phyloP scores from a whole-genome alignment of 805 yeast species.

The Barnettozyma botsteinii region DNA sequence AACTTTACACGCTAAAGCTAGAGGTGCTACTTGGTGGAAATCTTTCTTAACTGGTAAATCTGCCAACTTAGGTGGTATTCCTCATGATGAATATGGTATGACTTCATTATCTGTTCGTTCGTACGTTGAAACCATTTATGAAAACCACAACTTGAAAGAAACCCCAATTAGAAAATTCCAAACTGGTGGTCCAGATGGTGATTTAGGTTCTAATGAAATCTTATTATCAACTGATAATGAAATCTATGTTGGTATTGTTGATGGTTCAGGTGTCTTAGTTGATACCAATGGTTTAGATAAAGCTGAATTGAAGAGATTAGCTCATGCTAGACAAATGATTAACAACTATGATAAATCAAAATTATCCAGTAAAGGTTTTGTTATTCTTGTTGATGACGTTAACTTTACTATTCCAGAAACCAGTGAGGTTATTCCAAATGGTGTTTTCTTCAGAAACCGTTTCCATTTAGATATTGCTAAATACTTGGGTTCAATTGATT shows the following conservation, averaged over 20 bases:
- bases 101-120: constrained; percentile 92
- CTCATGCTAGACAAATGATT: constrained; percentile 70
- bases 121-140: constrained; percentile 81
- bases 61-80: constrained; percentile 91
- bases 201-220: constrained; percentile 93
- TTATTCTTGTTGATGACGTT: constrained; percentile 78
- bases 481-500: constrained; percentile 58
- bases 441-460: constrained; percentile 83
- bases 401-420: constrained; percentile 66
- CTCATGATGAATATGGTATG: constrained; percentile 98
- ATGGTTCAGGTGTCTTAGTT: constrained; percentile 92
- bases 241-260: constrained; percentile 81
- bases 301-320: constrained; percentile 70
- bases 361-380: constrained; percentile 70
- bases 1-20: constrained; percentile 79
- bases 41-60: constrained; percentile 96
- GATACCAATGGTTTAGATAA: constrained; percentile 89
- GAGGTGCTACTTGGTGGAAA: constrained; percentile 98
- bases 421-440: constrained; percentile 72
- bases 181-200: constrained; percentile 99
- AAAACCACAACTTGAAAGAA: constrained; percentile 59
- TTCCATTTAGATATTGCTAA: constrained; percentile 76
- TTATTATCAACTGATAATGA: constrained; percentile 72
- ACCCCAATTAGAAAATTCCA: constrained; percentile 71
- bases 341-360: constrained; percentile 59